Conservation (phyloP, 2,329 filamentous ascomycete genomes). For the Sporothrix brunneoviolacea region DNA sequence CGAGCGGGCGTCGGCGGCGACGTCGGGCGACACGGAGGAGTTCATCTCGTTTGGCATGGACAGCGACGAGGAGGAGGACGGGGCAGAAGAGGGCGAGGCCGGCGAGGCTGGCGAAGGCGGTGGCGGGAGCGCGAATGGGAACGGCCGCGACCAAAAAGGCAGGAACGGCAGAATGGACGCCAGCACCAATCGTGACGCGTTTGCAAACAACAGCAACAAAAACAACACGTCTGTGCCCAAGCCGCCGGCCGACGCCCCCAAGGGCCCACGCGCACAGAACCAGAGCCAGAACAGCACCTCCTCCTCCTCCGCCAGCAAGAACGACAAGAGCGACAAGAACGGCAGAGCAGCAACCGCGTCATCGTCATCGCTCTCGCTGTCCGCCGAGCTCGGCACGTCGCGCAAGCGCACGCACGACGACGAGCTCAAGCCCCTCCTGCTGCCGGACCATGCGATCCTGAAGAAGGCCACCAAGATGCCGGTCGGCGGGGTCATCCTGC, state of each 20-base stretch:
- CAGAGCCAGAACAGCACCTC: slow-evolving; percentile 1
- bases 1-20: slow-evolving; percentile 36
- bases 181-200: not conserved
- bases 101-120: not conserved
- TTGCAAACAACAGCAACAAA: not conserved
- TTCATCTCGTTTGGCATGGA: slow-evolving; percentile 80
- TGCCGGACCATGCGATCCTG: slow-evolving; percentile 43
- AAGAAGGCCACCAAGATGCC: slow-evolving; percentile 46
- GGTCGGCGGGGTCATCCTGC: slow-evolving; percentile 42
- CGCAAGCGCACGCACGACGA: slow-evolving; percentile 72
- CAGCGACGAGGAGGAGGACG: slow-evolving; percentile 11
- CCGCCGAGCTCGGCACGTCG: slow-evolving; percentile 28
- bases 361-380: not conserved
- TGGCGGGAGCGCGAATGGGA: not conserved
- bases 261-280: slow-evolving; percentile 10
- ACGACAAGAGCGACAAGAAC: not conserved
- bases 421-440: slow-evolving; percentile 45
- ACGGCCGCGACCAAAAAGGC: not conserved
- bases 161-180: slow-evolving; percentile 3
- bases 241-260: slow-evolving; percentile 10
- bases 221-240: not conserved
- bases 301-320: not conserved
- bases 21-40: slow-evolving; percentile 60
- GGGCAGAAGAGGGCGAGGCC: not conserved
- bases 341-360: not conserved